Evolutionary conservation across 768 basidiomycete species (phyloP).

Genomic region (Daedalea quercina): DNA sequence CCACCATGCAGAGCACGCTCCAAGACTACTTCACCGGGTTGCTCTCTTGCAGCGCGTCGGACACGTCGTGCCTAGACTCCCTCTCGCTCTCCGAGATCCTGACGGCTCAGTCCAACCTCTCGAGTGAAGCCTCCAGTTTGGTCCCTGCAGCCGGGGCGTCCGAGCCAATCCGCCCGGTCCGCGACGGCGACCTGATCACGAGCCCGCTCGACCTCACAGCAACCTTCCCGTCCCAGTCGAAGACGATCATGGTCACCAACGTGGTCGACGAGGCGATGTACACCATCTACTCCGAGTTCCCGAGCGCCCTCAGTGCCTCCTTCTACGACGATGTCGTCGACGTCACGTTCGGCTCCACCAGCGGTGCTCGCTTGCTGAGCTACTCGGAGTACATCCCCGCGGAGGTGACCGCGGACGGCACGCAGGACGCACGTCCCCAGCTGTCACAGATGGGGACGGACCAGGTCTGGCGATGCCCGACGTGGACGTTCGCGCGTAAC

Average conservation of each 20-base stretch:
- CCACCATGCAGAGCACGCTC: conserved; percentile 45
- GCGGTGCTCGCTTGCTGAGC: conserved; percentile 35
- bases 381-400: conserved; percentile 42
- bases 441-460: conserved; percentile 61
- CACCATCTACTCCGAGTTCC: conserved; percentile 45
- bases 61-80: conserved; percentile 43
- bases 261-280: conserved; percentile 66
- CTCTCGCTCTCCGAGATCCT: conserved; percentile 49
- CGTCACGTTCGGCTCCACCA: conserved; percentile 38
- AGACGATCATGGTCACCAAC: conserved; percentile 67
- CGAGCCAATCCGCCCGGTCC: conserved; percentile 60
- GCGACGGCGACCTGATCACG: conserved; percentile 64
- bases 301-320: conserved; percentile 30
- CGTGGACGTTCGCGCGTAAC: conserved; percentile 63
- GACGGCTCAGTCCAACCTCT: conserved; percentile 41
- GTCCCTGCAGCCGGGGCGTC: conserved; percentile 46
- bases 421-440: conserved; percentile 47
- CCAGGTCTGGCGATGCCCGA: conserved; percentile 61
- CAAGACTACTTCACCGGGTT: conserved; percentile 44
- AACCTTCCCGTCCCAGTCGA: conserved; percentile 51
- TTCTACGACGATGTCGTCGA: conserved; percentile 34
- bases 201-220: conserved; percentile 55
- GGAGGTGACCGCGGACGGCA: conserved; percentile 20
- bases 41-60: conserved; percentile 38
- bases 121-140: conserved; percentile 33